Percentiles rank a stretch among this genome's conserved stretches.
phyloP scores from a whole-genome alignment of 2,329 filamentous ascomycete species.

The Microcera coccophila region DNA sequence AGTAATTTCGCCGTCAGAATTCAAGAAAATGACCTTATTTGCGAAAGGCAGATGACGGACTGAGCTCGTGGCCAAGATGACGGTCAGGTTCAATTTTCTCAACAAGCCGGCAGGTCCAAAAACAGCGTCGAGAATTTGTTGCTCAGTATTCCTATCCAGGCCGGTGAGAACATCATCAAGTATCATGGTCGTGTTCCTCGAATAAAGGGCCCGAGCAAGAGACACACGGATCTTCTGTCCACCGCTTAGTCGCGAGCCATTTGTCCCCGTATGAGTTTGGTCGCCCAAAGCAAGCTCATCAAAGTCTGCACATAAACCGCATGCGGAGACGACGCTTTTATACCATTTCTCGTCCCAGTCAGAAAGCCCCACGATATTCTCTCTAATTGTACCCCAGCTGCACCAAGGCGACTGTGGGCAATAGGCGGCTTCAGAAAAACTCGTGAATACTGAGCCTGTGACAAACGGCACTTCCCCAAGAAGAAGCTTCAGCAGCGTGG shows the following conservation, averaged over 20 bases:
- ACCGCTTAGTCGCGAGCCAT: constrained; percentile 33
- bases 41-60: not conserved
- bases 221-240: constrained; percentile 32
- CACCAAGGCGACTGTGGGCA: not conserved
- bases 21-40: constrained; percentile 5
- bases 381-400: not conserved
- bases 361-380: not conserved
- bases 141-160: constrained; percentile 11
- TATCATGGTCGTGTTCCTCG: constrained; percentile 22
- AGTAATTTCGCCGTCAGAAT: constrained; percentile 5
- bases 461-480: not conserved
- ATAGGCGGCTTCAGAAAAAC: not conserved
- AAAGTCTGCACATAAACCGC: not conserved
- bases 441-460: not conserved
- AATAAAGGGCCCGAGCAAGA: constrained; percentile 24
- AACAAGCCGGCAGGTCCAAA: not conserved
- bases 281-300: constrained; percentile 16
- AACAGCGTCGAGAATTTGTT: constrained; percentile 7
- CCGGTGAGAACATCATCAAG: constrained; percentile 34
- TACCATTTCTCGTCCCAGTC: not conserved
- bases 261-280: constrained; percentile 30
- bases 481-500: not conserved
- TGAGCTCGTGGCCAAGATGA: not conserved
- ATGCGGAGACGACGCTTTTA: not conserved
- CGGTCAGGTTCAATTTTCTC: not conserved